A percentile compares a stretch with the other conserved stretches of the same genome.
These are phyloP conservation scores for Xylariaceae sp. DNA, from an alignment of 2,329 filamentous ascomycete species.

Conservation along the genomic window DNA sequence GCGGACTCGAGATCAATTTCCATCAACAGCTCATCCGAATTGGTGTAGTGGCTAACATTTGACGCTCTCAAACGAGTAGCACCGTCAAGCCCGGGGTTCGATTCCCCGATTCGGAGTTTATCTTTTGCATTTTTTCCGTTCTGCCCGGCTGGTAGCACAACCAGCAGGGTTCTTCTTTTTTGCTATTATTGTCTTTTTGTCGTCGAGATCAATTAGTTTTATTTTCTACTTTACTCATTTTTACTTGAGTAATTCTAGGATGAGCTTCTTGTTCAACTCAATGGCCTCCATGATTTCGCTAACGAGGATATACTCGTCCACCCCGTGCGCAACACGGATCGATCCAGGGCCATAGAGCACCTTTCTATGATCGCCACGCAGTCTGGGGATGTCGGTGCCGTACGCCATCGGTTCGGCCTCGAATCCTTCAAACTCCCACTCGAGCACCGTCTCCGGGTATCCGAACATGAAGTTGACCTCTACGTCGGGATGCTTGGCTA, in stretches of 20 bases:
- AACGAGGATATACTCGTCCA: constrained; percentile 34
- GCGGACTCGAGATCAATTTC: background rate
- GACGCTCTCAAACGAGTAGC: constrained; percentile 30
- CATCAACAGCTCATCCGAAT: constrained; percentile 26
- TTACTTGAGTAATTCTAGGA: constrained; percentile 19
- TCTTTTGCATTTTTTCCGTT: background rate
- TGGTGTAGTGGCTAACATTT: constrained; percentile 36
- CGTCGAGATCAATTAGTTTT: background rate
- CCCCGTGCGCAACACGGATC: constrained; percentile 36
- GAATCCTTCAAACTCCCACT: constrained; percentile 37
- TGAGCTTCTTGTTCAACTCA: constrained; percentile 34
- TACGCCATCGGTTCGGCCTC: constrained; percentile 35
- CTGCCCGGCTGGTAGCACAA: too few relatives aligned
- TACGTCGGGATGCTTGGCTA: constrained; percentile 32
- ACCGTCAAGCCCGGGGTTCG: constrained; percentile 30
- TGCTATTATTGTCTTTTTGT: background rate
- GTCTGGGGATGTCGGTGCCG: constrained; percentile 37
- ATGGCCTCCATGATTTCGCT: constrained; percentile 36
- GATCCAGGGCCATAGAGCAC: constrained; percentile 38
- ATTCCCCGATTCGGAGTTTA: constrained; percentile 31
- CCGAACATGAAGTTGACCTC: constrained; percentile 34
- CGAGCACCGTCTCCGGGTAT: constrained; percentile 36
- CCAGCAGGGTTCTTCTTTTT: background rate
- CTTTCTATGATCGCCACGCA: constrained; percentile 32
- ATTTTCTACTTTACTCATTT: background rate